Conservation (phyloP, 2,329 filamentous ascomycete species). For the Cercospora sp. region DNA sequence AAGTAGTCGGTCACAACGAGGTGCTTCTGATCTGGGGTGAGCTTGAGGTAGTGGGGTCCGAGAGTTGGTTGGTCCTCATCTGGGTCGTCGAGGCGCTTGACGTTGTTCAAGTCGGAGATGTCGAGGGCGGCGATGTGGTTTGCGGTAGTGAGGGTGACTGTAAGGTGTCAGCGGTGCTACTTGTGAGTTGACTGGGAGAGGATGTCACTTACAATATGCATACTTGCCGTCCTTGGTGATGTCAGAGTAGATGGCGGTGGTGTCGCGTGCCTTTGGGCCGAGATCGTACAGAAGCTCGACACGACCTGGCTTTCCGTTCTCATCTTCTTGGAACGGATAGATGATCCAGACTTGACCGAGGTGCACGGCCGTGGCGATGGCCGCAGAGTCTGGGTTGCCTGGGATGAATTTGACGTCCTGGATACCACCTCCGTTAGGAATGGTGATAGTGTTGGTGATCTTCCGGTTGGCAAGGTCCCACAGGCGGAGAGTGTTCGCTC, state of each 20-base stretch:
- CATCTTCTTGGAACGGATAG: background rate
- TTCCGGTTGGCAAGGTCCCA: background rate
- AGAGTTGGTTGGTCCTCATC: slow-evolving; percentile 60
- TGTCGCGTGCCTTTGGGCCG: background rate
- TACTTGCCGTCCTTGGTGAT: background rate
- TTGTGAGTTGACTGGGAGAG: background rate
- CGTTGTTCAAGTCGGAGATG: slow-evolving; percentile 52
- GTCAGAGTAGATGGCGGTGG: background rate
- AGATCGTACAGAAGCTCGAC: background rate
- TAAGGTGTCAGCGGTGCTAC: background rate
- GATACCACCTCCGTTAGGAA: background rate
- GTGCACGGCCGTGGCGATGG: background rate
- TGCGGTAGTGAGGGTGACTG: background rate
- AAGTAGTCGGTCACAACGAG: slow-evolving; percentile 67
- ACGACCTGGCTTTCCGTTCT: background rate
- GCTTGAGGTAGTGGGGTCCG: slow-evolving; percentile 65
- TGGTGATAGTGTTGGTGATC: background rate
- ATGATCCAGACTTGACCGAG: background rate
- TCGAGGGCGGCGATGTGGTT: background rate
- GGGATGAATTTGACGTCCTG: background rate
- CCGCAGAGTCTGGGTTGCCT: background rate
- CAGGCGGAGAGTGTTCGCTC: background rate
- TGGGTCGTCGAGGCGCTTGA: slow-evolving; percentile 63
- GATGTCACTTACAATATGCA: background rate
- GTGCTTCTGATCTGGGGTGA: slow-evolving; percentile 65